These are phyloP conservation scores for Saccharomycopsis microspora DNA, from an alignment of 805 yeast genomes.

Conservation along the genomic window DNA sequence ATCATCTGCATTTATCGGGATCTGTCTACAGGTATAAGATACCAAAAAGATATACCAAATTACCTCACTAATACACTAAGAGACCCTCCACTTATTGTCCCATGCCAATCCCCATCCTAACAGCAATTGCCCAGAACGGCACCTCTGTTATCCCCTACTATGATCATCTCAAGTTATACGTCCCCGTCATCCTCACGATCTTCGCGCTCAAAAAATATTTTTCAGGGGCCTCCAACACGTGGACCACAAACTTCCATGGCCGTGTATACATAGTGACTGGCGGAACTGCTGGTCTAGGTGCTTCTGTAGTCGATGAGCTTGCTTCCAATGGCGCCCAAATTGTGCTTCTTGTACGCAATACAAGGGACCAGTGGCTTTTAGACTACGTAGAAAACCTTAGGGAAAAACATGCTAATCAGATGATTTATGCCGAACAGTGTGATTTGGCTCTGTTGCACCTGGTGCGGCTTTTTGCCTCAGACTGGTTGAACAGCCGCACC, in stretches of 20 bases:
- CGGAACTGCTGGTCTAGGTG: slow-evolving; percentile 91
- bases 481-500: slow-evolving; percentile 85
- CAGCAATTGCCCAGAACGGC: slow-evolving; percentile 62
- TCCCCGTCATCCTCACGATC: slow-evolving; percentile 39
- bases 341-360: slow-evolving; percentile 54
- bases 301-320: slow-evolving; percentile 58
- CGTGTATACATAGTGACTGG: slow-evolving; percentile 77
- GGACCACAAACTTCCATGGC: slow-evolving; percentile 92
- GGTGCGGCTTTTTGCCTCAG: slow-evolving; percentile 82
- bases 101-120: slow-evolving; percentile 82
- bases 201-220: slow-evolving; percentile 58
- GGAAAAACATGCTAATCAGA: slow-evolving; percentile 50
- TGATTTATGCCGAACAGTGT: slow-evolving; percentile 87
- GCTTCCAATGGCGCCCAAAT: slow-evolving; percentile 83
- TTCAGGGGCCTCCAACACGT: slow-evolving; percentile 71
- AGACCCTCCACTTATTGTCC: neutral
- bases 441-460: slow-evolving; percentile 66
- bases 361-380: slow-evolving; percentile 60
- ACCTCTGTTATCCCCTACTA: slow-evolving; percentile 68
- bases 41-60: neutral
- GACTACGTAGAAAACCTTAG: slow-evolving; percentile 77
- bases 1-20: neutral
- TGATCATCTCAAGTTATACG: slow-evolving; percentile 41
- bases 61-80: neutral
- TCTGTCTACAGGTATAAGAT: neutral